Conservation (phyloP, 2,329 filamentous ascomycete genomes). For the Claviceps digitariae region DNA sequence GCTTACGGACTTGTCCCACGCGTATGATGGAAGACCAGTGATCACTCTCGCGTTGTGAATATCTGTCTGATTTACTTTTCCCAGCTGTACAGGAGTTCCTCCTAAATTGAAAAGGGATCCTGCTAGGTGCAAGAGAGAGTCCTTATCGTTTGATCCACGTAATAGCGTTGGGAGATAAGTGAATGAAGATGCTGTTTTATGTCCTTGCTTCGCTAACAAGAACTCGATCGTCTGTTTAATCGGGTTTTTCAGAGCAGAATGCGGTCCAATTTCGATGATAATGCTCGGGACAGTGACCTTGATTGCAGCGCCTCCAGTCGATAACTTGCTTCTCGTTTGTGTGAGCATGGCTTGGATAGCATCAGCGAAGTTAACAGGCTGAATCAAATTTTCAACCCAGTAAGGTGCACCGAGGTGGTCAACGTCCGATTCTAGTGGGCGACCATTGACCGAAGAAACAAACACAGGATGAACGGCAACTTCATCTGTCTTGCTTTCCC, state of each 20-base stretch:
- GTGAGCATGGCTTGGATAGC: constrained; percentile 4
- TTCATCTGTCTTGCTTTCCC: not conserved
- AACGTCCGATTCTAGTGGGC: not conserved
- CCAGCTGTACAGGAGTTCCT: constrained; percentile 22
- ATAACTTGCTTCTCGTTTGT: not conserved
- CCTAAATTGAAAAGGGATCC: constrained; percentile 28
- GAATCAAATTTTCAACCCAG: constrained; percentile 13
- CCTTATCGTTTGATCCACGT: constrained; percentile 5
- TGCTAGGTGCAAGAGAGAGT: constrained; percentile 17
- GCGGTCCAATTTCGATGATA: constrained; percentile 30
- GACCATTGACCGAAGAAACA: constrained; percentile 4
- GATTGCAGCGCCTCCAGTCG: not conserved
- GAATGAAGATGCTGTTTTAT: constrained; percentile 1
- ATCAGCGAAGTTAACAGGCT: constrained; percentile 14
- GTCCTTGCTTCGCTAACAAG: constrained; percentile 13
- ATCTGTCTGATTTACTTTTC: constrained; percentile 23
- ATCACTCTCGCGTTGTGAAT: constrained; percentile 6
- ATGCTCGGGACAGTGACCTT: constrained; percentile 10
- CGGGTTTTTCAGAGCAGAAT: constrained; percentile 29
- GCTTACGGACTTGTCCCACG: constrained; percentile 14
- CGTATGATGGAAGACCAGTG: constrained; percentile 13
- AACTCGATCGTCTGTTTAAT: constrained; percentile 25
- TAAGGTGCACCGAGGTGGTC: constrained; percentile 6
- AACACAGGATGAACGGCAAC: not conserved
- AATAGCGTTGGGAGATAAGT: constrained; percentile 7